Evolutionary conservation across 108 stramenopile species (phyloP), one percentile per base, ranked within the genome.

Genomic region (Discostella stelligeroides): DNA sequence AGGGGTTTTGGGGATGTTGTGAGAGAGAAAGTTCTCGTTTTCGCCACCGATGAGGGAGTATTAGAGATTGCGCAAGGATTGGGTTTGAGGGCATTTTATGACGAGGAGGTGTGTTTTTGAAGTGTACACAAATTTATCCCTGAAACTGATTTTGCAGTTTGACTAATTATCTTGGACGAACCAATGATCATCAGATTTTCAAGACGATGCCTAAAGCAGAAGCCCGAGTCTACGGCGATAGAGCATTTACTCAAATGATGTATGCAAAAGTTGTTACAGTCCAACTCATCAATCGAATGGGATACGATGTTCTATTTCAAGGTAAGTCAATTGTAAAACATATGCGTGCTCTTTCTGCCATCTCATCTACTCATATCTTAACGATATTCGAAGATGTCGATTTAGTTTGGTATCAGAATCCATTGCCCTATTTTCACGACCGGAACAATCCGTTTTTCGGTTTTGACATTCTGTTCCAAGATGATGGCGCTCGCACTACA

Each of bases 381-480:
- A 21, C 37, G 14, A 54, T 39, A 43, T 48, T 47, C 38, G 64
- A 73, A 65, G 63, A 73, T 48, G 55, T 54, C 55, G 55, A 56
- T 38, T 49, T 43, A 18, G 51, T 74, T 34, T 66, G 84, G 85
- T 84, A 87, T 63, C 63, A 82, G 77, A 73, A 86, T 65, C 86
- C 89, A 10, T 49, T 90, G 59, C 40, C 65, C 11, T 88, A 65
- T 55, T 89, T 92, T 50, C 82, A 87, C 37, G 76, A 81, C 42
- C 60, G 66, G 28, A 51, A 74, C 47, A 71, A 57, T 14, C 51
- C 66, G 12, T 43, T 81, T 7, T 48, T 80, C n/a, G 68, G 70
- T 30, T 86, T 89, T 55, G 95, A 96, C 66, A 83, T 87, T 59
- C 77, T 86, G 23, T 97, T 95, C 64, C 92, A 93, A 77, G 94